These are phyloP conservation scores for Roridomyces roridus DNA, from an alignment of 768 basidiomycete species.

Conservation along the genomic window DNA sequence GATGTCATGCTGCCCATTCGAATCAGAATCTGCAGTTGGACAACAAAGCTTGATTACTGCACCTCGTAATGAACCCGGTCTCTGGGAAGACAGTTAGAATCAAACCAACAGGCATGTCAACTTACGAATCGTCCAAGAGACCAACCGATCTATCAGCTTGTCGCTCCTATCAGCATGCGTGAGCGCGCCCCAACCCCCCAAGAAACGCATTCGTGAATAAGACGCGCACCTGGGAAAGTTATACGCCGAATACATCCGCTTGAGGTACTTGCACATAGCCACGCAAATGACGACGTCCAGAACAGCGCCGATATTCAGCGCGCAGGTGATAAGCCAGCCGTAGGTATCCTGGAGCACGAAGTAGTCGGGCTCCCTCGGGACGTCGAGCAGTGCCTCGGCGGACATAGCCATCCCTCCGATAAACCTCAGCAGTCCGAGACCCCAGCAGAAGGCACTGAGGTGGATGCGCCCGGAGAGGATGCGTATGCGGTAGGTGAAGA, in stretches of 20 bases:
- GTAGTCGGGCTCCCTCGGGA: conserved; percentile 29
- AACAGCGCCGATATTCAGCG: conserved; percentile 26
- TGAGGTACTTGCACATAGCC: conserved; percentile 30
- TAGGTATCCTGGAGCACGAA: conserved; percentile 24
- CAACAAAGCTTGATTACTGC: not conserved
- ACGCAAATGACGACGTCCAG: conserved; percentile 32
- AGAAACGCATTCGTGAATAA: too few species aligned
- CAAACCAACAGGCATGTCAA: not conserved
- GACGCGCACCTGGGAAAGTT: conserved; percentile 17
- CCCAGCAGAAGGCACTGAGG: conserved; percentile 23
- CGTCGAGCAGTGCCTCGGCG: conserved; percentile 28
- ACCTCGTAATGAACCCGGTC: conserved; percentile 35
- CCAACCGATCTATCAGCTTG: conserved; percentile 33
- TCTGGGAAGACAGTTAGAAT: conserved; percentile 10
- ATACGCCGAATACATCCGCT: conserved; percentile 4
- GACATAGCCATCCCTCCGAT: conserved; percentile 23
- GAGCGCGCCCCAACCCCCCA: too few species aligned
- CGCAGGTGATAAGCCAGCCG: conserved; percentile 33
- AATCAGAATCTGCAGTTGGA: conserved; percentile 8
- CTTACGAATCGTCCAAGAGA: conserved; percentile 38
- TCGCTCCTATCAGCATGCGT: too few species aligned
- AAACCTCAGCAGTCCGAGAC: conserved; percentile 27
- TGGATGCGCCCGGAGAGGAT: conserved; percentile 22
- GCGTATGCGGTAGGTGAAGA: conserved; percentile 32
- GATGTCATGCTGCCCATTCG: not conserved